Base-by-base conservation (phyloP, 2,329 filamentous ascomycete species). In the Aspergillus floridensis region DNA sequence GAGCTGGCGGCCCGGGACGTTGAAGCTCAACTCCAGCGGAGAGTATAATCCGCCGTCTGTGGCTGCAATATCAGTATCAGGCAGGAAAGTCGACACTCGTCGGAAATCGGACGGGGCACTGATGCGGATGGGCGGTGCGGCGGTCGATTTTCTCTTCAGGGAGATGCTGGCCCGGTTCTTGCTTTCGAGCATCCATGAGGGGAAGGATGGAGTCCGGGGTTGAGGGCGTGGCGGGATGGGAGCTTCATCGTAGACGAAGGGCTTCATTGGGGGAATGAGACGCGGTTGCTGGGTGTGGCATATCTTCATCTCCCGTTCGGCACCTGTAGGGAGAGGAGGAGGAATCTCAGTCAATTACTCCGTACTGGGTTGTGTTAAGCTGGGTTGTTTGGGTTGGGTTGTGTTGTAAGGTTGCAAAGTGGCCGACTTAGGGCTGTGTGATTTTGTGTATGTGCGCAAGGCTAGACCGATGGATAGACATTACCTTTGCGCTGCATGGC, bases 11-110 rank as follows among this genome's bases (percentile, higher is more conserved):
- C 73, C 74, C n/a, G 76, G 72, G 55, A 72, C 66, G 65, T 80
- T 75, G 56, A 82, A 80, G 64, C 74, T 81, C 50, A 81, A 69
- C 66, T 81, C 74, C n/a, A 81, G 68, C 4, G 79, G 79, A 35
- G 74, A 68, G 63, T 76, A 80, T 14, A 3, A 29, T 10, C 26
- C 26, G 8, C 26, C 26, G 8, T 29, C 26, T 8, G 26, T 7
- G 7, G 8, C 26, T 10, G 26, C 26, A 29, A 63, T 61, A 21
- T 63, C 63, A 21, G 63, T 29, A 11, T 58, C 57, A 19, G 59
- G 47, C 26, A 65, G 59, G 53, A 65, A 60, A 11, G 67, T 66
- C n/a, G 70, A 66, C 16, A 78, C 74, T 61, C 70, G 66, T 58
- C 75, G 70, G 59, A 80, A 80, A 49, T 79, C 71, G 4, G 74